A percentile compares a stretch with the other conserved stretches of the same genome.
Conservation (phyloP, 1,284 basidiomycete genomes). For the Inonotus hispidus region DNA sequence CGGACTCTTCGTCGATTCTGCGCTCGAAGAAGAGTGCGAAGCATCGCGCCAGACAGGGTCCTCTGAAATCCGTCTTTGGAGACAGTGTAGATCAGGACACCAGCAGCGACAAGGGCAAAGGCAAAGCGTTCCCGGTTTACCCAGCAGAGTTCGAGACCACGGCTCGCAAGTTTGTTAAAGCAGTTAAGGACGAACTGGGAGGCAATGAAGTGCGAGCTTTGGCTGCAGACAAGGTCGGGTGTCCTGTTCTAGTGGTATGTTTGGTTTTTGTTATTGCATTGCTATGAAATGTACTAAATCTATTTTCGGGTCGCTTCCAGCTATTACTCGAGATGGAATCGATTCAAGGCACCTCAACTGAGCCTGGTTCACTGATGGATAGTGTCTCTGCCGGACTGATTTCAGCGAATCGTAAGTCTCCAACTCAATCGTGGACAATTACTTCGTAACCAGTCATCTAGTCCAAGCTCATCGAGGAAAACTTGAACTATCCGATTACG, state of each 20-base stretch:
- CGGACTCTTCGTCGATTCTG: conserved; percentile 32
- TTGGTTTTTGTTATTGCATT: conserved; percentile 19
- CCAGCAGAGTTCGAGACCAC: conserved; percentile 49
- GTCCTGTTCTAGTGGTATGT: conserved; percentile 71
- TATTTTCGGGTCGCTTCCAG: conserved; percentile 34
- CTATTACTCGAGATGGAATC: conserved; percentile 77
- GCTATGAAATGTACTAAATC: background rate
- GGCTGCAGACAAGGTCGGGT: conserved; percentile 77
- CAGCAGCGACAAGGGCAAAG: conserved; percentile 24
- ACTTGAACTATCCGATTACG: conserved; percentile 61
- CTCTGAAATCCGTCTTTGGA: conserved; percentile 66
- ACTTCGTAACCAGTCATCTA: conserved; percentile 20
- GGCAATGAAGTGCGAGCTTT: conserved; percentile 79
- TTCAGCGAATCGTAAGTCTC: conserved; percentile 51
- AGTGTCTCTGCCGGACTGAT: conserved; percentile 77
- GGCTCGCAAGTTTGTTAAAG: conserved; percentile 49
- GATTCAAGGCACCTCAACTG: conserved; percentile 52
- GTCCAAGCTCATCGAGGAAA: conserved; percentile 33
- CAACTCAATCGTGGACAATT: background rate
- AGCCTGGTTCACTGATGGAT: conserved; percentile 75
- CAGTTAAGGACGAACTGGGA: conserved; percentile 48
- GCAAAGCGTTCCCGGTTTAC: conserved; percentile 29
- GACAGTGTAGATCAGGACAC: conserved; percentile 21
- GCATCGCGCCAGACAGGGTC: conserved; percentile 72
- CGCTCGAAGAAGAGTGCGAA: conserved; percentile 74